Conservation (phyloP, 176 grass and related monocot species). For the Urochloa ruziziensis region DNA sequence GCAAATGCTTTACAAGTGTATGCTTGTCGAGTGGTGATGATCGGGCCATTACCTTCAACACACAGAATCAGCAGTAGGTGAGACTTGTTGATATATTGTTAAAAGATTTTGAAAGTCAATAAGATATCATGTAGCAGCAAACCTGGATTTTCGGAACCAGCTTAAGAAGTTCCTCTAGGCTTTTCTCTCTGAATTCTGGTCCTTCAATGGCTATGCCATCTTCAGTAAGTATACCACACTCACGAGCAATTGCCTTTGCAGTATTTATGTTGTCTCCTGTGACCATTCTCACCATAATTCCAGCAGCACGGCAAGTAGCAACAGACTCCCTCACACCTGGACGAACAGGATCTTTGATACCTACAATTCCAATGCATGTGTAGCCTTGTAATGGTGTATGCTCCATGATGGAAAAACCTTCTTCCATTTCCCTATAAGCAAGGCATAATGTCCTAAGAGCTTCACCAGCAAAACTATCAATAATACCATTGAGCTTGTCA, state of each 20-base stretch:
- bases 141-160: constrained; percentile 88
- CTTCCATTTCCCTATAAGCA: constrained; percentile 79
- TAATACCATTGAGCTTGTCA: constrained; percentile 61
- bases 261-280: constrained; percentile 98
- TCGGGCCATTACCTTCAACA: constrained; percentile 82
- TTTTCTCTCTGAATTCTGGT: constrained; percentile 66
- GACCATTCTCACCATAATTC: constrained; percentile 94
- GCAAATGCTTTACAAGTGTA: constrained; percentile 80
- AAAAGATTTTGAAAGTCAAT: not conserved
- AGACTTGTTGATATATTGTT: not conserved
- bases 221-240: constrained; percentile 97
- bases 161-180: constrained; percentile 60
- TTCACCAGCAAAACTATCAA: constrained; percentile 85
- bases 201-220: constrained; percentile 88
- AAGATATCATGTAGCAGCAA: constrained; percentile 2
- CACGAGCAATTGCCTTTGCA: constrained; percentile 86
- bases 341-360: constrained; percentile 95
- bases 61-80: constrained; percentile 34
- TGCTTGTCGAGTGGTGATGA: constrained; percentile 96
- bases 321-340: constrained; percentile 96
- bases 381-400: constrained; percentile 69
- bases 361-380: constrained; percentile 88
- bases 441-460: constrained; percentile 91
- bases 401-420: constrained; percentile 49
- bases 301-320: constrained; percentile 79